Evolutionary conservation across 306 rosid species (phyloP).

Genomic region (Fragaria vesca): DNA sequence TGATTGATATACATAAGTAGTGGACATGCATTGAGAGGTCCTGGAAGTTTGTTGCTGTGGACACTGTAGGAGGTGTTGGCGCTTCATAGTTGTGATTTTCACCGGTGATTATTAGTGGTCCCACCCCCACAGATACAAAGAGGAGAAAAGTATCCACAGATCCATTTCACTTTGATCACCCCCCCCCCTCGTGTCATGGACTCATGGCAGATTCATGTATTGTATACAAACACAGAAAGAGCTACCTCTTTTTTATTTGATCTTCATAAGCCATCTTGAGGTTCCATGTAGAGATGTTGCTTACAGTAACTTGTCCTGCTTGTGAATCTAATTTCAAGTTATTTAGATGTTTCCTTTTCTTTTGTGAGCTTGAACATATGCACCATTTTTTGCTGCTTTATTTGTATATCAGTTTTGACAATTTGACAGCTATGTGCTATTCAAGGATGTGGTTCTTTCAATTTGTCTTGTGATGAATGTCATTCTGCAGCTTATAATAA

Average conservation of each 20-base stretch:
- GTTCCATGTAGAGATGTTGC: background rate
- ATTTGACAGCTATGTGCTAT: background rate
- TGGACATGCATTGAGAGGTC: too few relatives aligned
- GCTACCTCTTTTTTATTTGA: background rate
- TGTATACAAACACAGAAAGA: background rate
- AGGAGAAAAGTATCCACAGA: too few relatives aligned
- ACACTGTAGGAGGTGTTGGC: too few relatives aligned
- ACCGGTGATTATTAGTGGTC: too few relatives aligned
- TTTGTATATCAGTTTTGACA: background rate
- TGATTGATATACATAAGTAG: too few relatives aligned
- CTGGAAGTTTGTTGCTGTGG: too few relatives aligned
- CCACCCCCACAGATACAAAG: too few relatives aligned
- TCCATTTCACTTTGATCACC: too few relatives aligned
- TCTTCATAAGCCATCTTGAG: background rate
- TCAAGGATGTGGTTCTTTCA: background rate
- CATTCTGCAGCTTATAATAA: conserved; percentile 15
- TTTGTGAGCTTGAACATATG: too few relatives aligned
- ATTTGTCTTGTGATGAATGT: background rate
- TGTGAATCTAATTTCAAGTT: background rate
- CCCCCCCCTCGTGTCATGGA: background rate
- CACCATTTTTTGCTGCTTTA: background rate
- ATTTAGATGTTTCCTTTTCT: background rate
- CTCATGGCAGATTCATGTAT: background rate
- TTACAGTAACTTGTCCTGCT: background rate
- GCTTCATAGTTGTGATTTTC: too few relatives aligned